Evolutionary conservation across 1,284 basidiomycete genomes (phyloP), one percentile per base, ranked within the genome.

Genomic region (Naganishia cerealis): DNA sequence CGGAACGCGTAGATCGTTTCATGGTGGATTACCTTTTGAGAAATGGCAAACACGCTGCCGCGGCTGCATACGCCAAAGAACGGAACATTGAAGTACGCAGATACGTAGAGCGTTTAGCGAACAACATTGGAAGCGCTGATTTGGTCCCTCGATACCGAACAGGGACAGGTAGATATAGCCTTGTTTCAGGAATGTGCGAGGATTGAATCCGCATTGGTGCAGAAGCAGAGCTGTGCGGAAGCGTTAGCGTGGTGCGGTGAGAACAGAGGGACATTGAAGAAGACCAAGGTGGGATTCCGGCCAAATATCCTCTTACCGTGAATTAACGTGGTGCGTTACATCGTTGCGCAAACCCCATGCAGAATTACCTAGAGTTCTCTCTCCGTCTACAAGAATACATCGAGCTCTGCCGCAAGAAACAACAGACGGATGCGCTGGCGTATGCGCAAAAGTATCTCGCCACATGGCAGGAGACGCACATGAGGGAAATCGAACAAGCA

Each of bases 221-320:
- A 83, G 18, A 82, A 82, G 58, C 87, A 91, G 72, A 90, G 90
- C 75, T 93, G 92, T 73, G 83, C 88, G 0, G 90, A 94, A 78
- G 95, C 94, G 6, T 83, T 99, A 53, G 85, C 87, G 16, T 99
- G 95, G 95, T 98, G 94, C 75, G 92, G 87, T 69, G 96, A 99
- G 84, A 97, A 99, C 81, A 91, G 95, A 78, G 86, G 87, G 38
- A 89, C 91, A 9, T 84, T 99, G 67, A 88, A 92, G 69, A 98
- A 97, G 83, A 87, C 89, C 75, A 93, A 91, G 84, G 93, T 89
- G 67, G 71, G 84, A 12, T 33, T 42, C n/a, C 29, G 12, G 13
- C 18, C 29, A 33, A 40, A 24, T 9, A 10, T 40, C 21, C 12
- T 12, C 43, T 24, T 21, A 24, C 8, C 38, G 5, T 13, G 24